Evolutionary conservation across 2,329 filamentous ascomycete genomes (phyloP).

Genomic region (Beauveria rudraprayagi): DNA sequence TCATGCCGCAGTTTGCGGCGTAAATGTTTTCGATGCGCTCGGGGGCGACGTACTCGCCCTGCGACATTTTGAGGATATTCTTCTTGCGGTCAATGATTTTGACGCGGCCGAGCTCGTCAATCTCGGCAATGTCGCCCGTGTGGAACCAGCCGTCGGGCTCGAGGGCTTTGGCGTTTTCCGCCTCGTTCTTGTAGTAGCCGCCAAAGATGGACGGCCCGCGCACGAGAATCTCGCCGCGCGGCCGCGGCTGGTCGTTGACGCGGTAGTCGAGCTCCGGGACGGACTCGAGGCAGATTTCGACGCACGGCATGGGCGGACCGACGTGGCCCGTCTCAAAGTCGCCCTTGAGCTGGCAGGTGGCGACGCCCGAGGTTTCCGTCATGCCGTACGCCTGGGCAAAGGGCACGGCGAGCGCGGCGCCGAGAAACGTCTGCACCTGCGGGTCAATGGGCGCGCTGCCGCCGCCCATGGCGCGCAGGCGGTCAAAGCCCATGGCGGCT

Average conservation of each 20-base stretch:
- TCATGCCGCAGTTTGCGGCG: constrained; percentile 67
- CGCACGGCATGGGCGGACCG: constrained; percentile 58
- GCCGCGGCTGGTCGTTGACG: constrained; percentile 77
- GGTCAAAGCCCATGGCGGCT: constrained; percentile 73
- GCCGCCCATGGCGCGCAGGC: constrained; percentile 65
- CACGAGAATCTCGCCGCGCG: constrained; percentile 82
- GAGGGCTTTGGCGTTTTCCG: constrained; percentile 75
- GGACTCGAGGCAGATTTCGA: constrained; percentile 74
- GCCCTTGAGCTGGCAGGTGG: constrained; percentile 55
- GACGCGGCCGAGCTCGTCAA: constrained; percentile 82
- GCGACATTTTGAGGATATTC: constrained; percentile 97
- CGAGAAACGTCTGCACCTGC: constrained; percentile 78
- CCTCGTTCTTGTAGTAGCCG: constrained; percentile 84
- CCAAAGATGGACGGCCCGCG: constrained; percentile 73
- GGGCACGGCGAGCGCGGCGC: constrained; percentile 69
- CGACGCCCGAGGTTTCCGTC: constrained; percentile 84
- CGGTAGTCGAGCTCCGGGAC: constrained; percentile 93
- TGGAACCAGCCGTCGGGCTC: constrained; percentile 94
- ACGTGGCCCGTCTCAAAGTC: constrained; percentile 78
- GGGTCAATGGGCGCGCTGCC: constrained; percentile 90
- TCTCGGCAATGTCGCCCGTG: constrained; percentile 81
- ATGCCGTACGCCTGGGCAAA: constrained; percentile 87
- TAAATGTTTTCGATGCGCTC: constrained; percentile 96
- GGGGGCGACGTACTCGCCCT: constrained; percentile 96
- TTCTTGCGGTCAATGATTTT: constrained; percentile 94